Evolutionary conservation across 2,329 filamentous ascomycete species (phyloP).

Genomic region (Paramyrothecium sp.): DNA sequence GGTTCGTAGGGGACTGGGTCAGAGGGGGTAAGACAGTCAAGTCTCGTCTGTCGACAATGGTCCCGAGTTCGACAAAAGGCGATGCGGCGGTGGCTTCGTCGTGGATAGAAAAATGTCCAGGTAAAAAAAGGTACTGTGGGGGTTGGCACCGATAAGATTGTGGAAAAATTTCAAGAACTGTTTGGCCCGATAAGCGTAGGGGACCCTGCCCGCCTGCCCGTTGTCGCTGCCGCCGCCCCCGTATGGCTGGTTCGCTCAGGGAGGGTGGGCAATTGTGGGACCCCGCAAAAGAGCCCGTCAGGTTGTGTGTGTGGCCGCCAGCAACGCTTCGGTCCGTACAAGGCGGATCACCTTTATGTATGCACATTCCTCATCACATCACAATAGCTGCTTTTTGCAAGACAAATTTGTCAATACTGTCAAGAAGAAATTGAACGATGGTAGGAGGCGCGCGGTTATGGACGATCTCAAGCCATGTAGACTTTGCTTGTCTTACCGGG

Average conservation of each 20-base stretch:
- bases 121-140: slow-evolving; percentile 5
- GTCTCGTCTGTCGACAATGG: not conserved
- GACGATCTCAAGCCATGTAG: too few relatives aligned
- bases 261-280: not conserved
- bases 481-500: too few relatives aligned
- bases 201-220: too few relatives aligned
- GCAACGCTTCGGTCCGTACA: too few relatives aligned
- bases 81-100: not conserved
- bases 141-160: slow-evolving; percentile 7
- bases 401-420: too few relatives aligned
- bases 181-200: not conserved
- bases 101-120: not conserved
- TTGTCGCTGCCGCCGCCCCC: too few relatives aligned
- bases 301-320: not conserved
- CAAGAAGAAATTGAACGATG: too few relatives aligned
- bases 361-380: too few relatives aligned
- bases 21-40: not conserved
- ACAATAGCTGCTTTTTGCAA: too few relatives aligned
- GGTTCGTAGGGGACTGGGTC: not conserved
- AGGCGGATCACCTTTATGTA: too few relatives aligned
- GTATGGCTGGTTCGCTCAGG: not conserved
- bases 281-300: not conserved
- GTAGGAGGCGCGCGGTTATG: too few relatives aligned
- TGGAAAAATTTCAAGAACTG: slow-evolving; percentile 3
- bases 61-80: not conserved